Evolutionary conservation across 257 asterid genomes (phyloP).

Genomic region (Penstemon davidsonii): DNA sequence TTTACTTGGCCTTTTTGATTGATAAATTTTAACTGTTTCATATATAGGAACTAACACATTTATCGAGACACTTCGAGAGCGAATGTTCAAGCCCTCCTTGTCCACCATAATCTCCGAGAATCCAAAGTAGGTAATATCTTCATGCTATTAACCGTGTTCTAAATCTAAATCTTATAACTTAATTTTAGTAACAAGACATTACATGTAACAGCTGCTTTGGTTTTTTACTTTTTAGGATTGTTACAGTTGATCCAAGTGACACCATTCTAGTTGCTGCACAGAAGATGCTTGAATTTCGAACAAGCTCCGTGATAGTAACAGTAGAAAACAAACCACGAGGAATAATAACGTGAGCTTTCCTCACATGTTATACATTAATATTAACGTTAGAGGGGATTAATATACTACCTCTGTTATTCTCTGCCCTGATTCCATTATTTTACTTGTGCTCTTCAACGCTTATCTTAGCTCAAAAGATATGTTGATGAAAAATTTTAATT

Average conservation of each 20-base stretch:
- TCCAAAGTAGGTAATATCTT: constrained; percentile 96
- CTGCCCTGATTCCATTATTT: background rate
- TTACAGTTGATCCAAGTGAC: constrained; percentile 72
- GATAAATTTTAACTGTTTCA: constrained; percentile 6
- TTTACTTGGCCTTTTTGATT: constrained; percentile 20
- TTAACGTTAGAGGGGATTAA: background rate
- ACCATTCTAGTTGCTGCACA: constrained; percentile 73
- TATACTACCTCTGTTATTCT: background rate
- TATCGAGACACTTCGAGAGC: constrained; percentile 79
- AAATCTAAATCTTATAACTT: constrained; percentile 13
- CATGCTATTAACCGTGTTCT: constrained; percentile 22
- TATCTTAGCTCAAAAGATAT: constrained; percentile 78
- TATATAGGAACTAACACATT: constrained; percentile 76
- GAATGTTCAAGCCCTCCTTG: constrained; percentile 87
- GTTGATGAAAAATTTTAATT: constrained; percentile 23
- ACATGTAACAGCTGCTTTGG: constrained; percentile 6
- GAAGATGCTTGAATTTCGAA: constrained; percentile 69
- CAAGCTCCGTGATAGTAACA: constrained; percentile 68
- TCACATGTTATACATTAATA: constrained; percentile 3
- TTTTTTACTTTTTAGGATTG: constrained; percentile 37
- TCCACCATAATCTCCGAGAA: constrained; percentile 85
- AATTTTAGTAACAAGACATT: background rate
- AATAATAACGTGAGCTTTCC: constrained; percentile 59
- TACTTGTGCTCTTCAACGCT: constrained; percentile 12
- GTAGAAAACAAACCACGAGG: constrained; percentile 91